These are phyloP conservation scores for Jatropha podagrica DNA, from an alignment of 441 rosid species.

Conservation along the genomic window DNA sequence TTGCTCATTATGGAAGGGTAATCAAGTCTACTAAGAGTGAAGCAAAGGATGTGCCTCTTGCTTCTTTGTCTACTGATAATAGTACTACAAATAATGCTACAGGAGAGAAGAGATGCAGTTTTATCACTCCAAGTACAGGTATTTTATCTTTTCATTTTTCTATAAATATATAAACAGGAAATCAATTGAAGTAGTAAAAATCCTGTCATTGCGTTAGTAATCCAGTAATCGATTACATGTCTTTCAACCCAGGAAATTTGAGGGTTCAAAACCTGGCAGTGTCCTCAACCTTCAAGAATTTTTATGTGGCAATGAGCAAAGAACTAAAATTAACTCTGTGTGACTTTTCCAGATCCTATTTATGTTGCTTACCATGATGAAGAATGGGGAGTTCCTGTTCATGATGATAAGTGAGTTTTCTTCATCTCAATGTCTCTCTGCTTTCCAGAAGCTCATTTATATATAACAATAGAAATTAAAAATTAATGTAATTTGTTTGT, in stretches of 20 bases:
- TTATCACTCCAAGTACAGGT: conserved; percentile 73
- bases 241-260: no score
- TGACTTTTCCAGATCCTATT: conserved; percentile 49
- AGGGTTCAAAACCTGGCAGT: no score
- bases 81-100: background rate
- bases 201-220: no score
- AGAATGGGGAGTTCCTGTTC: conserved; percentile 81
- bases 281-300: no score
- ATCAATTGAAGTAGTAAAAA: background rate
- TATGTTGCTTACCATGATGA: conserved; percentile 68
- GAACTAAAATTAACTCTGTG: background rate
- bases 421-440: background rate
- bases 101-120: conserved; percentile 61
- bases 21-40: conserved; percentile 37
- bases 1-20: conserved; percentile 65
- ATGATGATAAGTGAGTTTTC: conserved; percentile 51
- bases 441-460: background rate
- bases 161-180: no score
- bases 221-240: no score
- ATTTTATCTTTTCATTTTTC: background rate
- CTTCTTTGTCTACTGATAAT: conserved; percentile 13
- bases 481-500: background rate
- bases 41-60: conserved; percentile 21
- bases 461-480: background rate
- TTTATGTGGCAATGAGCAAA: no score